Percentiles rank a stretch among this genome's conserved stretches.
Evolutionary conservation across 2,329 filamentous ascomycete genomes (phyloP).

Genomic region (Fusarium praegraminearum): DNA sequence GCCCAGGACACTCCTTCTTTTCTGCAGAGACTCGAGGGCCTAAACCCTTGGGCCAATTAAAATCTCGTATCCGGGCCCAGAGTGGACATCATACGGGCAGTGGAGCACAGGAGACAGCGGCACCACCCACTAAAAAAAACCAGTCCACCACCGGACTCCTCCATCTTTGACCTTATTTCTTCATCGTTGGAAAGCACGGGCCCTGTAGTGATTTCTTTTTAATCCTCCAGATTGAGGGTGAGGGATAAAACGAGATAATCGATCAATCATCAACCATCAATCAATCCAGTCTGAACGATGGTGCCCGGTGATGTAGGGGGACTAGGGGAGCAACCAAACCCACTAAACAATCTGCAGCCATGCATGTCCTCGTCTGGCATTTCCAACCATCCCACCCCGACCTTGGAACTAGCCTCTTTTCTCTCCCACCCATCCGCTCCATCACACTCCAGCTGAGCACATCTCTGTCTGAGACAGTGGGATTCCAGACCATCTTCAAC

Average conservation of each 20-base stretch:
- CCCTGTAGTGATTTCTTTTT: conserved; percentile 22
- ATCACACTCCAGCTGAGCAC: conserved; percentile 27
- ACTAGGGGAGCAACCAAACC: conserved; percentile 6
- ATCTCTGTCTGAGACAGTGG: conserved; percentile 16
- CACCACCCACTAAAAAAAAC: conserved; percentile 43
- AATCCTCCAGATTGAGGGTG: conserved; percentile 16
- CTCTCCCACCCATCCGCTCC: conserved; percentile 20
- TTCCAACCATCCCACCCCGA: conserved; percentile 36
- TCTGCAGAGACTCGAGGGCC: conserved; percentile 36
- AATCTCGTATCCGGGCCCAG: background rate
- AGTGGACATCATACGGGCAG: conserved; percentile 26
- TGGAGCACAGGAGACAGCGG: conserved; percentile 34
- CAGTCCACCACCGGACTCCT: conserved; percentile 37
- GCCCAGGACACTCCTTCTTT: conserved; percentile 43
- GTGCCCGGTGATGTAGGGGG: background rate
- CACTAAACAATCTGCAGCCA: conserved; percentile 33
- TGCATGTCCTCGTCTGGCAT: conserved; percentile 26
- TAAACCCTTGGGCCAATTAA: conserved; percentile 41
- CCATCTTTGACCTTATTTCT: conserved; percentile 38
- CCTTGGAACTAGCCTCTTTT: conserved; percentile 33
- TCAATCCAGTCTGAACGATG: background rate
- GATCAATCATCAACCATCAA: conserved; percentile 10
- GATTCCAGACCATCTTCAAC: conserved; percentile 11
- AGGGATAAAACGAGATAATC: conserved; percentile 26
- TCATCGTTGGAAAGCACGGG: conserved; percentile 21